Evolutionary conservation across 1,139 yeast genomes (phyloP).

Genomic region (Pneumocystis canis): DNA sequence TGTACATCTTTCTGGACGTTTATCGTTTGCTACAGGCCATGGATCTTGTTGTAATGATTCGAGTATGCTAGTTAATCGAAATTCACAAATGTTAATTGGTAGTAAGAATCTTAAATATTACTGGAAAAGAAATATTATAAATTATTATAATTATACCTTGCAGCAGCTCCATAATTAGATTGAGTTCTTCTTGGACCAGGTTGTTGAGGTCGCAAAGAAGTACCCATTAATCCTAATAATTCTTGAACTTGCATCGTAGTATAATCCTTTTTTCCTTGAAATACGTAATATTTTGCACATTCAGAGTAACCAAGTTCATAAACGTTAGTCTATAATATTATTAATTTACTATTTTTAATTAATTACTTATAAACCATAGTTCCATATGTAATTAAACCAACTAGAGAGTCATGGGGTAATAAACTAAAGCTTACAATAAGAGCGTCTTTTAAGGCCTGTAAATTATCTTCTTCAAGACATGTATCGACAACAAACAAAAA

Average conservation of each 20-base stretch:
- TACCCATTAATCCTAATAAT: conserved; percentile 44
- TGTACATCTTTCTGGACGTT: conserved; percentile 81
- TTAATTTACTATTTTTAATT: background rate
- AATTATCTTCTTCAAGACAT: conserved; percentile 88
- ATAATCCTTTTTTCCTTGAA: conserved; percentile 86
- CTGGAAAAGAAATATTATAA: conserved; percentile 7
- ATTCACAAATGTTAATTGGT: conserved; percentile 77
- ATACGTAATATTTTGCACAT: conserved; percentile 69
- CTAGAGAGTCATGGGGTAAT: conserved; percentile 84
- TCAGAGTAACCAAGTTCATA: conserved; percentile 76
- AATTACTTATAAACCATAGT: conserved; percentile 36
- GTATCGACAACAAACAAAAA: conserved; percentile 81
- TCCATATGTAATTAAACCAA: conserved; percentile 86
- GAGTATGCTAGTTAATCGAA: conserved; percentile 64
- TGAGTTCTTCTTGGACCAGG: conserved; percentile 22
- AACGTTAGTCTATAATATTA: conserved; percentile 45
- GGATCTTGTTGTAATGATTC: conserved; percentile 73
- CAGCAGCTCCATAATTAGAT: conserved; percentile 15
- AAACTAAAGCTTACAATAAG: conserved; percentile 65
- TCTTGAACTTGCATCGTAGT: conserved; percentile 59
- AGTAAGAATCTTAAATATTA: conserved; percentile 63
- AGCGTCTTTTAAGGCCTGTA: conserved; percentile 77
- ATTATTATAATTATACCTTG: conserved; percentile 8
- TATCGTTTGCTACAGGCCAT: conserved; percentile 82
- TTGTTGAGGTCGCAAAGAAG: conserved; percentile 25